Percentiles rank a stretch among this genome's conserved stretches.
phyloP scores from a whole-genome alignment of 2,329 filamentous ascomycete species.

The Trichoderma koningiopsis region DNA sequence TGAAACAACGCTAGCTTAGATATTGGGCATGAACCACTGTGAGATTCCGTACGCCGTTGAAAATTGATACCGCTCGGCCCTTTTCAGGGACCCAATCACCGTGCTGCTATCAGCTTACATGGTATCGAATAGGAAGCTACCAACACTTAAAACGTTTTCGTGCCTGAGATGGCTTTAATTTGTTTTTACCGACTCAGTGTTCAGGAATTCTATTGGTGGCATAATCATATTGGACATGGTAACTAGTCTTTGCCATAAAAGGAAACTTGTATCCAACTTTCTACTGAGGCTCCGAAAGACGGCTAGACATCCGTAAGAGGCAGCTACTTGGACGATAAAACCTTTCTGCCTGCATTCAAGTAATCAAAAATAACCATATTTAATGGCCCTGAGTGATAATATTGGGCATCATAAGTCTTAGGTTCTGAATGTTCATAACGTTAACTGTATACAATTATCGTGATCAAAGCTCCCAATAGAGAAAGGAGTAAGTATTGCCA shows the following conservation, averaged over 20 bases:
- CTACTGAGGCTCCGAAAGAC: neutral
- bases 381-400: too few relatives aligned
- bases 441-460: neutral
- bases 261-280: neutral
- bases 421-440: neutral
- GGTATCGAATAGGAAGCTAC: slow-evolving; percentile 9
- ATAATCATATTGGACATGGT: neutral
- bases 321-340: neutral
- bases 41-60: neutral
- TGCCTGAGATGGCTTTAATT: neutral
- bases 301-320: neutral
- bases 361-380: neutral
- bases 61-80: slow-evolving; percentile 9
- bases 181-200: neutral
- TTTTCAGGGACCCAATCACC: neutral
- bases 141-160: neutral
- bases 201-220: neutral
- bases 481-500: neutral
- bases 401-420: too few relatives aligned
- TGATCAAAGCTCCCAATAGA: neutral
- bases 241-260: neutral
- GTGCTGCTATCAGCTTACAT: slow-evolving; percentile 11
- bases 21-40: neutral
- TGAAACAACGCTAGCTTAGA: neutral
- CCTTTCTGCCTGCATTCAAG: neutral